Evolutionary conservation across 2,329 filamentous ascomycete genomes (phyloP), one percentile per base, ranked within the genome.

Genomic region (Immersiporthe knoxdaviesiana): DNA sequence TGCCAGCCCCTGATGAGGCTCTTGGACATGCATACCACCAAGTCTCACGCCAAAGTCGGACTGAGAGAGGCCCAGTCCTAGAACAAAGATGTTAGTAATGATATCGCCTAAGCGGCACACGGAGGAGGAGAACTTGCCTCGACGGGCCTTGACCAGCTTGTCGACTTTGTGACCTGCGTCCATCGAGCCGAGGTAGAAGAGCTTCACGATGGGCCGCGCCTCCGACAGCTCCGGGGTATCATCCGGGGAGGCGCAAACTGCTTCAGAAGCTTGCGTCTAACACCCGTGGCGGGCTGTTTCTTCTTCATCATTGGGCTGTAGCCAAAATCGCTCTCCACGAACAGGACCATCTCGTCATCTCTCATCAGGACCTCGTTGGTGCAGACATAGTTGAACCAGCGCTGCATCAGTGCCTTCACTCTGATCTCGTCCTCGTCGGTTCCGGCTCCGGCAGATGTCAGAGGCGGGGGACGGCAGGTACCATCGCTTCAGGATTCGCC

Each of bases 281-380:
- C 93, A 58, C 96, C 96, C 1, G 96, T 99, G 11, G 96, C 96
- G 30, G 96, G 96, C 80, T 99, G 96, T 84, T 97, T 97, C 86
- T 94, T 93, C 79, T 95, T 91, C 61, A 97, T 91, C 76, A 98
- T 92, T 1, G 96, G 96, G 76, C 94, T 97, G 80, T 99, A 99
- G 54, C 96, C 96, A 79, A 97, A 98, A 79, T 99, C 96, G 77
- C 93, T 97, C 81, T 99, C 96, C n/a, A 99, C 94, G 76, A 99
- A 99, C 70, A 98, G 90, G 6, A 97, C 89, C 89, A 98, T 95
- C 81, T 99, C 96, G 72, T 98, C 95, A 78, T 99, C 96, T 72
- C 92, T 89, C 84, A 97, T 97, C 10, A 99, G 87, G 1, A 97
- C 90, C 47, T 98, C 94, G 74, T 96, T 98, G 76, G 88, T 88